Conservation (phyloP, 495 filamentous ascomycete species). For the Daldinia decipiens region DNA sequence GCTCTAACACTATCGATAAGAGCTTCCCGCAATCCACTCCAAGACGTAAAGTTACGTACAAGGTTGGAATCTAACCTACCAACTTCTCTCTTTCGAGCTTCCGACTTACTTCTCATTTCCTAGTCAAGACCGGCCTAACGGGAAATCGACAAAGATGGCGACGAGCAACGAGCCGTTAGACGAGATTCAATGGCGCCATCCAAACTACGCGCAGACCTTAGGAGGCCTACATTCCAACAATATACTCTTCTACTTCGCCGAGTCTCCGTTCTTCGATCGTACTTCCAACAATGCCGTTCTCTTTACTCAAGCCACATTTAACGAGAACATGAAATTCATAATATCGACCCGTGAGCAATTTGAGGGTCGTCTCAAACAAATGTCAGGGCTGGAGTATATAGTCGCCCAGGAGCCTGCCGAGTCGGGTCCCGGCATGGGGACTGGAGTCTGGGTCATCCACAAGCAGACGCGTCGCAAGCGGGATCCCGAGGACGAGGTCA, state of each 20-base stretch:
- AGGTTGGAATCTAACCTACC: background rate
- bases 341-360: conserved; percentile 78
- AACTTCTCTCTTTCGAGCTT: conserved; percentile 5
- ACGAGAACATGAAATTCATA: conserved; percentile 66
- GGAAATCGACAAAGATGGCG: conserved; percentile 42
- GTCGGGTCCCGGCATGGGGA: conserved; percentile 68
- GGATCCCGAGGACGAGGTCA: conserved; percentile 70
- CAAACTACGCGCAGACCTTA: conserved; percentile 68
- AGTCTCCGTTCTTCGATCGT: conserved; percentile 90
- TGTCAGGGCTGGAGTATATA: conserved; percentile 85
- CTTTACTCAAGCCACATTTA: conserved; percentile 77
- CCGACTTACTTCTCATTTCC: background rate
- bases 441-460: conserved; percentile 89
- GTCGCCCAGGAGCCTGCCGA: conserved; percentile 81
- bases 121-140: background rate
- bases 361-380: conserved; percentile 76
- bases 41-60: background rate
- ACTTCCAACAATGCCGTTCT: conserved; percentile 88
- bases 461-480: conserved; percentile 82
- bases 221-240: conserved; percentile 66
- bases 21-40: conserved; percentile 1
- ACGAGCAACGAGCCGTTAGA: conserved; percentile 68
- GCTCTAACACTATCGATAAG: background rate
- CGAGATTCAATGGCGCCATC: conserved; percentile 80
- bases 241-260: conserved; percentile 89